Evolutionary conservation across 2,329 filamentous ascomycete species (phyloP).

Genomic region (Annulohypoxylon truncatum): DNA sequence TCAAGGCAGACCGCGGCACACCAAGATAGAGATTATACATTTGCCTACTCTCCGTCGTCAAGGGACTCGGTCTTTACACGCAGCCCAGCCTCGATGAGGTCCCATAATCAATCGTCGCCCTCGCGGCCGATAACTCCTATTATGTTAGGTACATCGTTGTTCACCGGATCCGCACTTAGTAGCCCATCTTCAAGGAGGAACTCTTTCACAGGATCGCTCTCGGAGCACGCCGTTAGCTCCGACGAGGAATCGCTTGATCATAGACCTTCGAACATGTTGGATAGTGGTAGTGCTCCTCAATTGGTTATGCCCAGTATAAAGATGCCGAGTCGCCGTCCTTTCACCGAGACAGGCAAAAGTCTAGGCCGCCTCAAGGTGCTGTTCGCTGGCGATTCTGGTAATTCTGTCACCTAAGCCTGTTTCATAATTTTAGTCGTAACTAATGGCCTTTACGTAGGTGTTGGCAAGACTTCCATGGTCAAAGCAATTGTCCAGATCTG

Average conservation of each 20-base stretch:
- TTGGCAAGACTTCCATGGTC: constrained; percentile 91
- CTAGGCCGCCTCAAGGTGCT: constrained; percentile 92
- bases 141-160: constrained; percentile 55
- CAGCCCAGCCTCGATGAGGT: constrained; percentile 48
- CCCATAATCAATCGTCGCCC: constrained; percentile 47
- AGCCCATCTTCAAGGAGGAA: constrained; percentile 64
- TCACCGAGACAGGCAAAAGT: constrained; percentile 85
- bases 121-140: constrained; percentile 61
- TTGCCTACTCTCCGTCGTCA: constrained; percentile 47
- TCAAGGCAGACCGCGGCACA: constrained; percentile 32
- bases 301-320: constrained; percentile 98
- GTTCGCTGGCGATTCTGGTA: constrained; percentile 82
- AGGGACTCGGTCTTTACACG: constrained; percentile 49
- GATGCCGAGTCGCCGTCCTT: constrained; percentile 89
- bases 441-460: constrained; percentile 61
- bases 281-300: constrained; percentile 73
- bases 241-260: constrained; percentile 59
- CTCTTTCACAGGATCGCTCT: constrained; percentile 62
- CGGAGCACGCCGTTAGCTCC: constrained; percentile 57
- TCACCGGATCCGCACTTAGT: constrained; percentile 58
- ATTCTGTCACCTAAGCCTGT: constrained; percentile 35
- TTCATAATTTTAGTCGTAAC: constrained; percentile 38
- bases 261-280: constrained; percentile 56
- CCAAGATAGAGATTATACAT: constrained; percentile 33
- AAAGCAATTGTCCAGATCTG: constrained; percentile 87